Evolutionary conservation across 768 basidiomycete species (phyloP).

Genomic region (Trametes meyenii): DNA sequence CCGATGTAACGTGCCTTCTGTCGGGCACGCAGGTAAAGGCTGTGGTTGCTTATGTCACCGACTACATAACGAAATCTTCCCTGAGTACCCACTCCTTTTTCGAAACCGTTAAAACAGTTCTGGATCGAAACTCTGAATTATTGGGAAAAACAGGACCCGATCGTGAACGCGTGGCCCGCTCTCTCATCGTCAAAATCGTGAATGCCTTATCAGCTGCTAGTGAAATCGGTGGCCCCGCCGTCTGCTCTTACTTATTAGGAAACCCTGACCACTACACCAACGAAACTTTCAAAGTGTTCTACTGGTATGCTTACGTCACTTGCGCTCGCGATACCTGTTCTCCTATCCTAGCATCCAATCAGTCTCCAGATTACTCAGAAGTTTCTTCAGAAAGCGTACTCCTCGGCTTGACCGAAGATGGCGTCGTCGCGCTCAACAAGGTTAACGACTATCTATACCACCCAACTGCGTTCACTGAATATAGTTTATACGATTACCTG

Average conservation of each 20-base stretch:
- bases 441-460: not conserved
- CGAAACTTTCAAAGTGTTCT: not conserved
- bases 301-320: not conserved
- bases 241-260: not conserved
- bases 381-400: no score
- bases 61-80: slow-evolving; percentile 46
- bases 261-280: not conserved
- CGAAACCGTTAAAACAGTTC: not conserved
- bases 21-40: slow-evolving; percentile 46
- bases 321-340: no score
- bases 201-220: not conserved
- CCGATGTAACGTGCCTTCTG: slow-evolving; percentile 41
- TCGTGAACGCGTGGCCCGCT: not conserved
- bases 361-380: no score
- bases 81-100: not conserved
- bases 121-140: not conserved
- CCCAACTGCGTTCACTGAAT: not conserved
- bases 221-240: not conserved
- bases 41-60: slow-evolving; percentile 42
- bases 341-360: no score
- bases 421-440: not conserved
- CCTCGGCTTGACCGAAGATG: not conserved
- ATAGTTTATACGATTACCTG: not conserved
- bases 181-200: not conserved
- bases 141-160: not conserved